Base-by-base conservation (phyloP, 2,329 filamentous ascomycete species). In the Aspergillus pseudoviridinutans region DNA sequence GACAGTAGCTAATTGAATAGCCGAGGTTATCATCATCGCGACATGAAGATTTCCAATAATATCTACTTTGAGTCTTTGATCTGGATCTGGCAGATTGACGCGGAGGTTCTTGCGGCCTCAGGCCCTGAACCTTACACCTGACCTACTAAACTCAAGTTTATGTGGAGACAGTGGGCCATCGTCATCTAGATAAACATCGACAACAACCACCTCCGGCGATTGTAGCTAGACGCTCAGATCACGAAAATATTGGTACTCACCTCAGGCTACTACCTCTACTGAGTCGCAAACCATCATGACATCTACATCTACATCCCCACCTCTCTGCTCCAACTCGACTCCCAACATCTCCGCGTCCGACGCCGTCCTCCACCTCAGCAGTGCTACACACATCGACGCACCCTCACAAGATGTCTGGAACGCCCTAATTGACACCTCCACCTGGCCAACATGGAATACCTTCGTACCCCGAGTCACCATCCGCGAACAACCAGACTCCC, bases 401-500 rank as follows among this genome's bases (percentile, higher is more conserved):
- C 71, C 77, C 8, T 69, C 77, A 3, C 61, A 71, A 24, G 64
- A 71, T n/a, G 75, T 80, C 58, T 79, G 78, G 71, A 67, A 75
- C 25, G 71, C 72, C 8, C 65, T 81, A 3, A 70, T 76, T 51
- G 71, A 80, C 64, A 76, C 77, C 28, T 74, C 76, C 24, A 76
- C 74, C 52, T 81, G 76, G 74, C 71, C 73, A 24, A 63, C 73
- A 50, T 82, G 79, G 79, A 81, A 80, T 61, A 69, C 69, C 6
- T 81, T 80, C 64, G 70, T 78, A 5, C 74, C 78, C 2, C 68
- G 70, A 25, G 77, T 79, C 4, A 74, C 72, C n/a, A 76, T 82
- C 61, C 76, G 71, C 49, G 70, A 72, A 41, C 78, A 80, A 29
- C 71, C 77, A 56, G 38, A 24, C 9, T 46, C 64, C 44, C 22